Base-by-base conservation (phyloP, 2,329 filamentous ascomycete genomes). In the Aureobasidium melanogenum region DNA sequence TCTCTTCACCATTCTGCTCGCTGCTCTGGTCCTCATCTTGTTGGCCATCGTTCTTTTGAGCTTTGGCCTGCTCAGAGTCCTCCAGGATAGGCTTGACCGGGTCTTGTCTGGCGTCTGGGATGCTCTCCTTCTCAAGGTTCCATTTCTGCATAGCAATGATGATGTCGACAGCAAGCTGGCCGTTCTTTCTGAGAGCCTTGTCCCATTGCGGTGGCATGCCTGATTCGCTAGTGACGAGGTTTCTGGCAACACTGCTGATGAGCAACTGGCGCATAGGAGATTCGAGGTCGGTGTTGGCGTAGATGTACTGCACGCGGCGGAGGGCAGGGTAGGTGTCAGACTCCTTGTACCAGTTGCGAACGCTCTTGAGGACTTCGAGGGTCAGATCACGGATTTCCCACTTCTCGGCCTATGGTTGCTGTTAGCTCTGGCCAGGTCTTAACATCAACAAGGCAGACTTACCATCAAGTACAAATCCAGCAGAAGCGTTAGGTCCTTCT, bases 381-480 rank as follows among this genome's bases (percentile, higher is more conserved):
- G 76, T 71, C 17, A 83, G 71, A n/a, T 69, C 69, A 2, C 74
- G 71, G 63, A 82, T 81, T 64, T 77, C 71, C 72, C 80, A 79
- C 64, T 80, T 81, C 70, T 81, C 77, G 34, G 76, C 50, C 50
- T 54, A 12, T 24, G 19, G 22, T 41, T 54, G 34, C 39, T 24
- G 36, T 38, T 26, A 36, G 30, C 30, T 36, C 10, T 36, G 30
- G 12, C 15, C 14, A 9, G 5, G 0, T 36, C 8, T 38, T n/a
- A 10, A 15, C 19, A 36, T 10, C 19, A 2, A 5, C 32, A 4
- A 19, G 24, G 2, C n/a, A 3, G 19, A 41, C 36, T 24, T 15
- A 54, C 75, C 74, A 82, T 79, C 48, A 82, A 75, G 69, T 82
- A 82, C 36, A 83, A 73, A 61, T 82, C 80, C 65, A 81, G 78